Percentiles rank a stretch among this genome's conserved stretches.
Evolutionary conservation across 495 filamentous ascomycete species (phyloP).

Genomic region (Talaromyces trachyspermus): DNA sequence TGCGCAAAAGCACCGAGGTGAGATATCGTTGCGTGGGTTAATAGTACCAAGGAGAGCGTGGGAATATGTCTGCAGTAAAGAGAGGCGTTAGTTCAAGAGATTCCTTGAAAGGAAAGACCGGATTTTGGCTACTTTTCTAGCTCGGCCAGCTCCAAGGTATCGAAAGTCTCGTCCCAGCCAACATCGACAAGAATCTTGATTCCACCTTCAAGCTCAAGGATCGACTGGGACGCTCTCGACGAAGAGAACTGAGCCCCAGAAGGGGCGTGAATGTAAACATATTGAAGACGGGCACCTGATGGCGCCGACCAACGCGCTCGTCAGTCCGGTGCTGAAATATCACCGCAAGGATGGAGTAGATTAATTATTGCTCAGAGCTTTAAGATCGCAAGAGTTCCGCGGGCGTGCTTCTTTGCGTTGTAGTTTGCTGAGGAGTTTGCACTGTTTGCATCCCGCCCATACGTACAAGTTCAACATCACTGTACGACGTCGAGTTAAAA

Average conservation of each 20-base stretch:
- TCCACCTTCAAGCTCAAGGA: conserved; percentile 92
- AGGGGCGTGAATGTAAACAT: conserved; percentile 97
- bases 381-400: neutral
- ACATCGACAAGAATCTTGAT: conserved; percentile 93
- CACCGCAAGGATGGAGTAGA: too few species aligned
- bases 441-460: conserved; percentile 7
- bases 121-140: conserved; percentile 68
- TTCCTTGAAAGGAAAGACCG: neutral
- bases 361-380: too few species aligned
- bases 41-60: conserved; percentile 85
- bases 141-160: conserved; percentile 68
- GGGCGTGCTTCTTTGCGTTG: neutral
- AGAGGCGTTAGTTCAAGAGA: neutral
- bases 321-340: too few species aligned
- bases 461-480: conserved; percentile 13
- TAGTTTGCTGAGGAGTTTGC: conserved; percentile 7
- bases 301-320: too few species aligned
- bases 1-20: conserved; percentile 93
- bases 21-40: conserved; percentile 85
- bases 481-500: too few species aligned
- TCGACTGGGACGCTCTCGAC: conserved; percentile 82
- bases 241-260: conserved; percentile 72
- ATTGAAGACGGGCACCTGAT: conserved; percentile 10
- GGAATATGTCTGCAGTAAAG: conserved; percentile 62
- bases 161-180: conserved; percentile 91